These are phyloP conservation scores for Salix exigua DNA, from an alignment of 345 rosid genomes.

Conservation along the genomic window DNA sequence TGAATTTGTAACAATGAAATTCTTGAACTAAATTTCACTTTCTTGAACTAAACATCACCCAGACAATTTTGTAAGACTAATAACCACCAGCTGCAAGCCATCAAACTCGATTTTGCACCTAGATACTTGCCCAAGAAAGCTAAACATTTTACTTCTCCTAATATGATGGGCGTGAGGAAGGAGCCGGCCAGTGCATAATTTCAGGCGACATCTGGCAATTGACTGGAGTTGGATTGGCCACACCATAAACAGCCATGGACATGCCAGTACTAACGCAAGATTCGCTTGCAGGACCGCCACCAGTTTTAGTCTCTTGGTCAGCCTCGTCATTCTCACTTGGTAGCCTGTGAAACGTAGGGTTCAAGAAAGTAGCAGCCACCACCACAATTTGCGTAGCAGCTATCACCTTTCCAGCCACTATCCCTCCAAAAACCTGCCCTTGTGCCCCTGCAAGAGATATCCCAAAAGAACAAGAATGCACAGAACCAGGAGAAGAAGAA, in stretches of 20 bases:
- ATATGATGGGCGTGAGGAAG: conserved; percentile 16
- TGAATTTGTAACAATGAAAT: no score
- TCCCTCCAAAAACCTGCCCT: conserved; percentile 53
- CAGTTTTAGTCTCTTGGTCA: conserved; percentile 16
- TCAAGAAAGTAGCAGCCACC: conserved; percentile 33
- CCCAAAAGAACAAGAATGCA: conserved; percentile 26
- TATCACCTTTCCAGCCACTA: conserved; percentile 40
- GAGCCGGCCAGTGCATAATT: conserved; percentile 28
- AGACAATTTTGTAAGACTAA: background rate
- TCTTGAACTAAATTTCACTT: background rate
- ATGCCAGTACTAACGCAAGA: conserved; percentile 10
- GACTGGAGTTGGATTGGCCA: conserved; percentile 19
- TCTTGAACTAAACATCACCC: background rate
- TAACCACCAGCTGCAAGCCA: background rate
- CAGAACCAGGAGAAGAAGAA: background rate
- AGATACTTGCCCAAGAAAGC: background rate
- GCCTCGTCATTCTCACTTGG: conserved; percentile 20
- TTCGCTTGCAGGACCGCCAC: conserved; percentile 7
- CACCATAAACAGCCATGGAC: conserved; percentile 22
- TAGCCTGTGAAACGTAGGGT: conserved; percentile 29
- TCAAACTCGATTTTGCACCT: background rate
- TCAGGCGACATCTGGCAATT: conserved; percentile 27
- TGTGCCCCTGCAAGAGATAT: conserved; percentile 45
- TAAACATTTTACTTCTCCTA: background rate
- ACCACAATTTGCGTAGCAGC: conserved; percentile 43